Conservation (phyloP, 176 grass and related monocot genomes). For the Lolium perenne region DNA sequence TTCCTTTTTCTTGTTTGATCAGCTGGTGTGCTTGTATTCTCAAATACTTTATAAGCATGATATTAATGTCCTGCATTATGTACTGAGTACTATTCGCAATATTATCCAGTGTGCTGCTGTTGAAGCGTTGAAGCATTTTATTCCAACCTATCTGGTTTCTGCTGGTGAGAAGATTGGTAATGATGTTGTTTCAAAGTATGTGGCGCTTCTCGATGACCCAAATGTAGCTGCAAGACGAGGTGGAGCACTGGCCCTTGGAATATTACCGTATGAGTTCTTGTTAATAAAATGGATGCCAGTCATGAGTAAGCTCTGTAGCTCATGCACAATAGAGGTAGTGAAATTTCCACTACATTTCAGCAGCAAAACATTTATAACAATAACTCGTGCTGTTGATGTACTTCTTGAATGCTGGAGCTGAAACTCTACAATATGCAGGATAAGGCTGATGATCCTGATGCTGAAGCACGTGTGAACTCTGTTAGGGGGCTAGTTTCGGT, state of each 20-base stretch:
- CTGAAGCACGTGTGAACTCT: slow-evolving; percentile 89
- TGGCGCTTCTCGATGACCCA: slow-evolving; percentile 79
- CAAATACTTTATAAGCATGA: slow-evolving; percentile 3
- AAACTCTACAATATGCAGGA: slow-evolving; percentile 63
- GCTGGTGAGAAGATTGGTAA: slow-evolving; percentile 66
- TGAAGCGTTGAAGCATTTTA: slow-evolving; percentile 82
- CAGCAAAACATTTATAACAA: background rate
- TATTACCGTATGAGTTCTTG: slow-evolving; percentile 85
- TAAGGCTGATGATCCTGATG: slow-evolving; percentile 94
- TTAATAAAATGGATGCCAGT: slow-evolving; percentile 72
- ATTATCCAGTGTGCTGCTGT: slow-evolving; percentile 76
- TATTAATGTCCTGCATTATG: slow-evolving; percentile 23
- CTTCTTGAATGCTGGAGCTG: slow-evolving; percentile 39
- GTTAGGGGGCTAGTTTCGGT: slow-evolving; percentile 79
- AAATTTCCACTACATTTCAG: slow-evolving; percentile 28
- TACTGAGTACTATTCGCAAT: slow-evolving; percentile 44
- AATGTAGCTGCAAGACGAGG: slow-evolving; percentile 98
- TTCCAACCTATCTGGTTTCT: slow-evolving; percentile 83
- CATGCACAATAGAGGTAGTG: slow-evolving; percentile 87
- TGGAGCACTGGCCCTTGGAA: slow-evolving; percentile 83
- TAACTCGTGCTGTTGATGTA: slow-evolving; percentile 24
- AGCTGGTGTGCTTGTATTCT: slow-evolving; percentile 14
- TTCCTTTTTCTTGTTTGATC: slow-evolving; percentile 35
- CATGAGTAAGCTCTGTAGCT: slow-evolving; percentile 82
- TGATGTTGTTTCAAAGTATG: slow-evolving; percentile 66